These are phyloP conservation scores for Papiliotrema nemorosa DNA, from an alignment of 1,284 basidiomycete genomes.

Conservation along the genomic window DNA sequence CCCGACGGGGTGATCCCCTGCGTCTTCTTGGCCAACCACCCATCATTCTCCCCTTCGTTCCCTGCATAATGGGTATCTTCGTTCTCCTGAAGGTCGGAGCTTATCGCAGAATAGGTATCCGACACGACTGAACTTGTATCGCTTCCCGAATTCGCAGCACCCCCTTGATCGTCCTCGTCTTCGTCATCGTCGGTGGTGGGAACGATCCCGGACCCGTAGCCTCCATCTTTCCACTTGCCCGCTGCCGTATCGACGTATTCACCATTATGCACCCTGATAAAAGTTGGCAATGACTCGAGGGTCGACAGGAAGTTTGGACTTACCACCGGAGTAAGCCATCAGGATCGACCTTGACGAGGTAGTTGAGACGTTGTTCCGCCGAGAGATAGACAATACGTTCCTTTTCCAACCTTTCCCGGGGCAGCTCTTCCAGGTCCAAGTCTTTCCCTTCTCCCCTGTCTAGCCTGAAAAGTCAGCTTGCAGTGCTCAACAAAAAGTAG, in stretches of 20 bases:
- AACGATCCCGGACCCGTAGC: slow-evolving; percentile 59
- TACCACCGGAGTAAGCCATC: slow-evolving; percentile 67
- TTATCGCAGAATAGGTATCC: slow-evolving; percentile 21
- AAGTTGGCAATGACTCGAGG: background rate
- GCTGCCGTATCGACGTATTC: slow-evolving; percentile 60
- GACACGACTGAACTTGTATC: slow-evolving; percentile 6
- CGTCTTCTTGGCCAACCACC: slow-evolving; percentile 51
- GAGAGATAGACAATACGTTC: slow-evolving; percentile 62
- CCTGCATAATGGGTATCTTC: slow-evolving; percentile 58
- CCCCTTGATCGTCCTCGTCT: slow-evolving; percentile 11
- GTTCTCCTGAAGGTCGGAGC: slow-evolving; percentile 42
- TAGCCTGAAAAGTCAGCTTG: slow-evolving; percentile 54
- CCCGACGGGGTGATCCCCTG: slow-evolving; percentile 57
- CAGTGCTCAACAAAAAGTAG: background rate
- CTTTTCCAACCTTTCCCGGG: slow-evolving; percentile 64
- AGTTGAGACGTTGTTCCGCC: slow-evolving; percentile 67
- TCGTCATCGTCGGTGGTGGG: slow-evolving; percentile 44
- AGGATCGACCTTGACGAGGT: slow-evolving; percentile 61
- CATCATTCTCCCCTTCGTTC: slow-evolving; percentile 38
- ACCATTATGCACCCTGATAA: slow-evolving; percentile 55
- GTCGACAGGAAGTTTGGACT: slow-evolving; percentile 1
- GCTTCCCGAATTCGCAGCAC: background rate
- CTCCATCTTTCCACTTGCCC: slow-evolving; percentile 63
- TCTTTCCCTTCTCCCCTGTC: slow-evolving; percentile 66
- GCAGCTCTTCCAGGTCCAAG: slow-evolving; percentile 62